phyloP scores from a whole-genome alignment of 1,284 basidiomycete genomes.

The Ustilago trichophora region DNA sequence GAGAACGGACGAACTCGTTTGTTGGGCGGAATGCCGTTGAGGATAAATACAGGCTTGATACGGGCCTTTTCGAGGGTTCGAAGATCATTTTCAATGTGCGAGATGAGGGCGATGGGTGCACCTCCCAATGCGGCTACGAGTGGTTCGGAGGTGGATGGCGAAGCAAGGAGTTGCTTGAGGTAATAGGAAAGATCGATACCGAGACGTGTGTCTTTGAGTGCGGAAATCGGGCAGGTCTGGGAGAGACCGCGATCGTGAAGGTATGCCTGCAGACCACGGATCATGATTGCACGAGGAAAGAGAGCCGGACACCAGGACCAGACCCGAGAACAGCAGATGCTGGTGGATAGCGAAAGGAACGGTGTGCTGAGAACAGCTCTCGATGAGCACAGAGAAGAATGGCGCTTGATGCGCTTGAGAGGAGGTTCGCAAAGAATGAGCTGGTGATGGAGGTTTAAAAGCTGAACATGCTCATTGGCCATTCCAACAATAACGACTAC shows the following conservation, averaged over 20 bases:
- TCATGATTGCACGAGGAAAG: conserved; percentile 16
- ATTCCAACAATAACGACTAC: too few relatives aligned
- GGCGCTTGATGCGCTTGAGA: not conserved
- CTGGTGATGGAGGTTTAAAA: too few relatives aligned
- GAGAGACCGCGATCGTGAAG: conserved; percentile 85
- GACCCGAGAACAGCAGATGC: not conserved
- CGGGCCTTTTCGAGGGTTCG: conserved; percentile 85
- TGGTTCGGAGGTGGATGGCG: conserved; percentile 80
- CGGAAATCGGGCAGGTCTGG: conserved; percentile 81
- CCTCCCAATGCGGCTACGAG: conserved; percentile 93
- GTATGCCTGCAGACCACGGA: conserved; percentile 45
- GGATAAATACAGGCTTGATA: conserved; percentile 98
- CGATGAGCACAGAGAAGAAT: not conserved
- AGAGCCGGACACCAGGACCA: not conserved
- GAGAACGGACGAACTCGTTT: conserved; percentile 56
- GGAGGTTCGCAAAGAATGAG: too few relatives aligned
- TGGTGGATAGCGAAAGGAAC: not conserved
- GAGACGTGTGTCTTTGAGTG: conserved; percentile 88
- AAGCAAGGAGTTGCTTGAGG: conserved; percentile 80
- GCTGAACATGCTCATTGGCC: too few relatives aligned
- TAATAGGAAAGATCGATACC: conserved; percentile 97
- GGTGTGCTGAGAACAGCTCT: too few relatives aligned
- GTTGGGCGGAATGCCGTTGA: conserved; percentile 74
- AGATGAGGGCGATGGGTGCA: conserved; percentile 74
- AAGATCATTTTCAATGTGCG: conserved; percentile 88